Base-by-base conservation (phyloP, 345 rosid species). In the Gossypium stocksii region DNA sequence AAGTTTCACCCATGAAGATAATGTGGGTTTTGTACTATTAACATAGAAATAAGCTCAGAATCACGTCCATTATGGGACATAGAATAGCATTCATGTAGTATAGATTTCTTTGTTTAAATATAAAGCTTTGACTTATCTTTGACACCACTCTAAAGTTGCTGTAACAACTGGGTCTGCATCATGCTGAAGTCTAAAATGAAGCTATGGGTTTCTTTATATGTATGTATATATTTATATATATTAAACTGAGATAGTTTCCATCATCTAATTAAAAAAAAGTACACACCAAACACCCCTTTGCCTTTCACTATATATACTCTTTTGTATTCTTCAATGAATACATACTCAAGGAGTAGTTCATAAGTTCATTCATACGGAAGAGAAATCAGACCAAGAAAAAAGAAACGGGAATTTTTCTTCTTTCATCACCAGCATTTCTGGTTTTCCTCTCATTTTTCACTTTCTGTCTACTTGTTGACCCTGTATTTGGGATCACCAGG, bases 111-210 rank as follows among this genome's bases (percentile, higher is more conserved):
- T 54, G 2, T 57, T 43, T 43, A 57, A 15, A 22, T 27, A 22
- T 34, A 12, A 53, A 61, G 59, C 51, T 76, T 83, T 77, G 82
- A 78, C 77, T 79, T 84, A 80, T 86, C 89, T 80, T 80, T 76
- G 78, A 68, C 69, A 78, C 79, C 85, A 91, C 97, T 88, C 97
- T 79, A 81, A 78, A 83, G 87, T 84, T 76, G 93, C 86, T 91
- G 90, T 82, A 86, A 87, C 97, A 82, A 79, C 91, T 79, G 70
- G 77, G 72, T 71, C 65, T 64, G 63, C 15, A 44, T 74, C 80
- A 78, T 74, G 74, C 64, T 67, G 51, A 66, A 54, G 57, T 65
- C 41, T 38, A 54, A 53, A 65, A 29, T 29, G 34, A 3, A 29
- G 34, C 34, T 29, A 29, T 29, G 34, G 29, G 34, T 3, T 29